Evolutionary conservation across 805 yeast species (phyloP), one percentile per base, ranked within the genome.

Genomic region (Diddensiella caesifluorescens): DNA sequence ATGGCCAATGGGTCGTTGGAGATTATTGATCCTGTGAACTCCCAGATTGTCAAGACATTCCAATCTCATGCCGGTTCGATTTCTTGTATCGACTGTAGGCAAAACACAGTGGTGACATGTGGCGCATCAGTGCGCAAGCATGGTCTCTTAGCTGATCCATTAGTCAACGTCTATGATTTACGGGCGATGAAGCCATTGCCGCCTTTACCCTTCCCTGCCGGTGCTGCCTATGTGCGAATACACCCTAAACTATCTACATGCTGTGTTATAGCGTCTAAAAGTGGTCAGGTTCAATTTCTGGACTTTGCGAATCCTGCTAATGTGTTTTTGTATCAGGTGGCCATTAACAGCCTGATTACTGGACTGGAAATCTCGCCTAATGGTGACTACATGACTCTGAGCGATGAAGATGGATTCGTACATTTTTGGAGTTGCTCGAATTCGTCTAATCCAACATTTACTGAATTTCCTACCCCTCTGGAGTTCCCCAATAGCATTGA

Each of bases 161-260:
- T 90, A 47, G 88, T 90, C 16, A 80, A 80, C 50, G 78, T 87
- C 16, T 87, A 77, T 59, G 97, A 92, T 60, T 60, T 86, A 22
- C 72, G 94, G 47, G 74, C 78, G 44, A 68, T 84, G 75, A 73
- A 75, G 39, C 73, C 88, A 1, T 62, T 80, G 42, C 69, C 94
- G 0, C 96, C 97, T 2, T 70, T 90, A 5, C 77, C 96, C 3
- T 87, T 88, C 55, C 88, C 92, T 0, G 81, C 88, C 0, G 97
- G 97, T 9, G 96, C 97, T 0, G 72, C 83, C 6, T 83, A 74
- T 57, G 92, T 83, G 1, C 72, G 83, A 37, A 70, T 90, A 47
- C 97, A 90, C 63, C 97, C 97, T 4, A 82, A 83, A 46, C 58
- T 88, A 38, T 83, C 95, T 4, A 83, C 84, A 28, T 78, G 83